Conservation (phyloP, 345 rosid species). For the Salix brachista region DNA sequence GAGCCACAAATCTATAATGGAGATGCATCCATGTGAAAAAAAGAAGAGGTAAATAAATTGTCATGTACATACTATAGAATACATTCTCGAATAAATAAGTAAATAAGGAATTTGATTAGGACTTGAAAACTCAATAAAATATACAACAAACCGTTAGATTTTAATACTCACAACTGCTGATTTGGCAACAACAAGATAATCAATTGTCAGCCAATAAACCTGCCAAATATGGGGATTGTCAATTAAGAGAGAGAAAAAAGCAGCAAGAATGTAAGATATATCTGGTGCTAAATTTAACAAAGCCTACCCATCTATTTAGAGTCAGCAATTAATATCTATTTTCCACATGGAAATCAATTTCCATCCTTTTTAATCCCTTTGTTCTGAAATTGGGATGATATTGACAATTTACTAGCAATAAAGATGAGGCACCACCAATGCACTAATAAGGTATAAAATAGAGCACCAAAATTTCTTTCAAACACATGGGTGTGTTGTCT, state of each 20-base stretch:
- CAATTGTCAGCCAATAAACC: slow-evolving; percentile 90
- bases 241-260: neutral
- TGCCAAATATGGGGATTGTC: slow-evolving; percentile 28
- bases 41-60: neutral
- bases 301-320: neutral
- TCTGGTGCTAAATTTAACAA: neutral
- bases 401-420: neutral
- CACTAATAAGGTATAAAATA: too few relatives aligned
- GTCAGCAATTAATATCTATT: neutral
- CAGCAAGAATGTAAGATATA: neutral
- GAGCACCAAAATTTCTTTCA: too few relatives aligned
- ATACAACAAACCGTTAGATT: neutral
- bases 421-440: too few relatives aligned
- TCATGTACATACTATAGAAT: neutral
- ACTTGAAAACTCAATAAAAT: neutral
- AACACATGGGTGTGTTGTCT: too few relatives aligned
- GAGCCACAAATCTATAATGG: slow-evolving; percentile 68
- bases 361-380: neutral
- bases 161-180: slow-evolving; percentile 72
- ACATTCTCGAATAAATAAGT: neutral
- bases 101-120: neutral
- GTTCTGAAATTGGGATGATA: neutral
- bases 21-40: slow-evolving; percentile 8
- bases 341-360: neutral
- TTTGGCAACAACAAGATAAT: slow-evolving; percentile 79